These are phyloP conservation scores for Russula sp. DNA, from an alignment of 768 basidiomycete genomes.

Conservation along the genomic window DNA sequence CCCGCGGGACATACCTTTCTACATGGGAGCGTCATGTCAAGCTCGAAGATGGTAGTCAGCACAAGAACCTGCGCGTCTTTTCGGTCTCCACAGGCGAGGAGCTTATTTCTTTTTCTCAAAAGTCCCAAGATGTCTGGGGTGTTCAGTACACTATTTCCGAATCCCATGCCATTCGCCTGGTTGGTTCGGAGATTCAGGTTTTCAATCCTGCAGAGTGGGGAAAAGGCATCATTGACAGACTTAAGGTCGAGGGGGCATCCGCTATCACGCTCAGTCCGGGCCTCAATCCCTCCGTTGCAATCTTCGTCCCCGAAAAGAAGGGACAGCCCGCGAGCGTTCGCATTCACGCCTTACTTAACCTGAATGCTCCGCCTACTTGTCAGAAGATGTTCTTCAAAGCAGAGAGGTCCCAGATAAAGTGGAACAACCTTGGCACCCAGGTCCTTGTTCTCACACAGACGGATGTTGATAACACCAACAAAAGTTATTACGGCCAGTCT, in stretches of 20 bases:
- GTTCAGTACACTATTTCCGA: constrained; percentile 88
- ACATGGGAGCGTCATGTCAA: constrained; percentile 95
- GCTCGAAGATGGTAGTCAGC: constrained; percentile 82
- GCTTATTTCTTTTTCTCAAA: constrained; percentile 81
- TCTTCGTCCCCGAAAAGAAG: constrained; percentile 95
- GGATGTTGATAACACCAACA: constrained; percentile 95
- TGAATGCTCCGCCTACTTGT: constrained; percentile 61
- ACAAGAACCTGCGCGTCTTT: constrained; percentile 93
- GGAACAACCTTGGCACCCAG: constrained; percentile 92
- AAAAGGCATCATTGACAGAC: constrained; percentile 72
- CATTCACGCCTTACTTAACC: constrained; percentile 66
- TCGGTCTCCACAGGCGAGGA: constrained; percentile 80
- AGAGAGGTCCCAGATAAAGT: constrained; percentile 88
- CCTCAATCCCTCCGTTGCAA: constrained; percentile 78
- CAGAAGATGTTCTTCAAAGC: constrained; percentile 96
- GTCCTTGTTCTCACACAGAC: constrained; percentile 89
- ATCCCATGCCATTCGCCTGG: constrained; percentile 75
- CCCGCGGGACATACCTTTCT: constrained; percentile 86
- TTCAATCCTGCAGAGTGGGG: constrained; percentile 75
- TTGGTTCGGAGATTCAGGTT: constrained; percentile 76
- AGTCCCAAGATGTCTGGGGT: constrained; percentile 87
- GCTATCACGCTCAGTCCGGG: constrained; percentile 74
- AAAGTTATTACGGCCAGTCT: constrained; percentile 98
- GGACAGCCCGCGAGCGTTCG: constrained; percentile 85
- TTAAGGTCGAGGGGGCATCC: constrained; percentile 78